Evolutionary conservation across 768 basidiomycete species (phyloP), one percentile per base, ranked within the genome.

Genomic region (Rhodosporidiobolus sp.): DNA sequence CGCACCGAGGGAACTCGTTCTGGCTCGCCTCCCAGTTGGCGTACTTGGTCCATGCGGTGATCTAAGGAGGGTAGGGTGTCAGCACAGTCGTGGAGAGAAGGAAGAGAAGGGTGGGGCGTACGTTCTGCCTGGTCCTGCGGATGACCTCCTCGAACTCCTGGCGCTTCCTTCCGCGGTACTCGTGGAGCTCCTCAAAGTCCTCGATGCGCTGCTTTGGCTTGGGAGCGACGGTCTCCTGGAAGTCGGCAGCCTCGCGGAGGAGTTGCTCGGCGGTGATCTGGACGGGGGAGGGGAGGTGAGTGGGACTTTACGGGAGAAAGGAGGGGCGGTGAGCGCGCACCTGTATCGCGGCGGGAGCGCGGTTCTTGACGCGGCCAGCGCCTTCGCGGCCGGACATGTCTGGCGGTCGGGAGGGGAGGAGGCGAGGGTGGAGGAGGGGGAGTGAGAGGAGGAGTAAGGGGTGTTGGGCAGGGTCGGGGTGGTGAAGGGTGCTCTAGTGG

Each of bases 231-330:
- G 90, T 86, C 80, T 98, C 96, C 84, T 98, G 94, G 65, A 95
- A 86, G 77, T 98, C 96, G 89, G 97, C 93, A 60, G 96, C 96
- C 84, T 99, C 96, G 78, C 96, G 89, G 17, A 99, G 85, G 54
- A 99, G 88, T 83, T 99, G 96, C 83, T 98, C 96, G 22, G 96
- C 92, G 69, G 96, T 98, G 83, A 98, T 94, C 92, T 97, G 82
- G 4, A n/a, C n/a, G 22, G 8, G 59, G 30, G 34, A 28, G 24
- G 49, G 17, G 58, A 32, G 70, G 59, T 64, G 50, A 45, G 69
- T 78, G 61, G 81, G 73, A 34, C 35, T 74, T n/a, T n/a, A 70
- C 43, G 63, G 8, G 62, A 60, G 65, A 59, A 68, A 52, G 55
- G 16, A 0, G 50, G 48, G 4, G 34, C 59, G 46, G 73, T 60